Base-by-base conservation (phyloP, 345 rosid genomes). In the Sonneratia alba region DNA sequence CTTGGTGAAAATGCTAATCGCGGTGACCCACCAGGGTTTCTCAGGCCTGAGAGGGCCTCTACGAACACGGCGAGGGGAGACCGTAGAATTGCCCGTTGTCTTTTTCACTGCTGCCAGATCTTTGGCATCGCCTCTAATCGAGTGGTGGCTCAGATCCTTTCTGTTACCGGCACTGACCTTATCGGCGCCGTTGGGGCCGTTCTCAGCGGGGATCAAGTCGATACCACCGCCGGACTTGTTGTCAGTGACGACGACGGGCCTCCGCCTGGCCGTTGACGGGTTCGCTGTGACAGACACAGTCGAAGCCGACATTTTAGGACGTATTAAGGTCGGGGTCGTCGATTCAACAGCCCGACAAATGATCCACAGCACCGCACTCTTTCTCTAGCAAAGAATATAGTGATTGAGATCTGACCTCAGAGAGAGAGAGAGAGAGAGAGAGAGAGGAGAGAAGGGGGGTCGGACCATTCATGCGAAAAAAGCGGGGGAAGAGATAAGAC, bases 241-340 rank as follows among this genome's bases (percentile, higher is more conserved):
- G 66, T 90, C 97, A 69, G 82, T 78, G 68, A 77, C 76, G 27
- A 88, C 68, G 21, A 86, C 83, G n/a, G 92, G 87, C 72, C 91
- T 80, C 70, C 91, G 87, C 12, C 92, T 80, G 9, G 85, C 82
- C 22, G 83, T n/a, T 4, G 76, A 73, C 3, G 97, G 79, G 75
- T 84, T 89, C 36, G 96, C 96, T 40, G 92, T 85, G 76, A 95
- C 83, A 40, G 99, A 88, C 77, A 90, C 85, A 72, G 88, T 87
- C 32, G 99, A 90, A 57, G 97, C 92, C 72, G 97, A 92, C 99
- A 90, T 92, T 67, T 61, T 63, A 5, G 56, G 80, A 69, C 47
- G 69, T 72, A 10, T 42, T 42, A 57, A 18, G 48, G 65, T 21
- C 18, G 24, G 53, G 59, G 7, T 38, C 69, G 14, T 47, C 14